Evolutionary conservation across 352 stramenopile species (phyloP).

Genomic region (Phytopythium aichiense): DNA sequence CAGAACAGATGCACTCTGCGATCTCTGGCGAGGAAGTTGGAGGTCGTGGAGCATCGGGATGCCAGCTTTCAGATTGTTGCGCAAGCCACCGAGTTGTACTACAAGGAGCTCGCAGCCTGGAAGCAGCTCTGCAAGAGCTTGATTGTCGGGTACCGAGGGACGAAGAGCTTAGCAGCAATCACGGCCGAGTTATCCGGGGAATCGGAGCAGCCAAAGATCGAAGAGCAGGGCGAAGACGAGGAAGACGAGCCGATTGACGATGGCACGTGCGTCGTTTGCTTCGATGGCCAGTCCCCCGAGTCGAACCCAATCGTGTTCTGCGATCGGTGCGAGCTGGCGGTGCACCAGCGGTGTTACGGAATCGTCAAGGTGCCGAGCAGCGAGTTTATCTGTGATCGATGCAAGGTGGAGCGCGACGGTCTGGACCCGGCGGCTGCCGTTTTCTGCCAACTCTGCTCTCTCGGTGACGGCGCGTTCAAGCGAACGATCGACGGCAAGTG

Average conservation of each 20-base stretch:
- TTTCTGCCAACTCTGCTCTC: slow-evolving; percentile 85
- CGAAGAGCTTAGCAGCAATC: slow-evolving; percentile 14
- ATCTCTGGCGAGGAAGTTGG: slow-evolving; percentile 41
- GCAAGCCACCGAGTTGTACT: slow-evolving; percentile 59
- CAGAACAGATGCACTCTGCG: slow-evolving; percentile 64
- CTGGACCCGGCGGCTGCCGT: slow-evolving; percentile 48
- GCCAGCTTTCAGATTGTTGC: slow-evolving; percentile 17
- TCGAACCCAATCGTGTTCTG: slow-evolving; percentile 89
- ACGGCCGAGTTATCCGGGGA: slow-evolving; percentile 4
- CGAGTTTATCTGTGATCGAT: slow-evolving; percentile 90
- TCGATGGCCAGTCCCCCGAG: slow-evolving; percentile 85
- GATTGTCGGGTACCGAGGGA: slow-evolving; percentile 45
- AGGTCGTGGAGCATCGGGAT: slow-evolving; percentile 27
- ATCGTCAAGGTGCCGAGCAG: slow-evolving; percentile 76
- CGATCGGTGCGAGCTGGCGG: slow-evolving; percentile 84
- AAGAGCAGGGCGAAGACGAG: slow-evolving; percentile 11
- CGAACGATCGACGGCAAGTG: slow-evolving; percentile 81
- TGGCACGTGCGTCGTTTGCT: slow-evolving; percentile 86
- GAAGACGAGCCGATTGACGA: slow-evolving; percentile 71
- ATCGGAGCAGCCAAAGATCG: slow-evolving; percentile 1
- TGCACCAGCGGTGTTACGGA: slow-evolving; percentile 88
- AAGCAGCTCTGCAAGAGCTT: slow-evolving; percentile 71
- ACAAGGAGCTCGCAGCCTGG: slow-evolving; percentile 72
- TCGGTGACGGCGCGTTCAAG: slow-evolving; percentile 85
- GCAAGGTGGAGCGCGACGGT: slow-evolving; percentile 46